Conservation (phyloP, 306 rosid genomes). For the Comarum palustre region DNA sequence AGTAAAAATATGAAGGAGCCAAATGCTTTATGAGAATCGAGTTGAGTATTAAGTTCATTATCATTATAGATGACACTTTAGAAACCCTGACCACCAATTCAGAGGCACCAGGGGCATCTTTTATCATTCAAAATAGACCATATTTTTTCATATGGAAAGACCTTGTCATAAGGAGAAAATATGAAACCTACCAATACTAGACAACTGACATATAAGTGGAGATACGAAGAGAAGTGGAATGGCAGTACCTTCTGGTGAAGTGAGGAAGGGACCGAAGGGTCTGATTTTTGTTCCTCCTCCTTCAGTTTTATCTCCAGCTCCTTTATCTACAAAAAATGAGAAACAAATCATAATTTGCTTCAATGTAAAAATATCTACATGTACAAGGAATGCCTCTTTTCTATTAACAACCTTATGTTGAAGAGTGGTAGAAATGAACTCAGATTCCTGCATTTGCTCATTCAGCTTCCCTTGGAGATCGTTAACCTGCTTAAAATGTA, state of each 20-base stretch:
- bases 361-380: constrained; percentile 7
- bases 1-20: too few relatives aligned
- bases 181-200: background rate
- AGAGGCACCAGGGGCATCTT: background rate
- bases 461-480: constrained; percentile 64
- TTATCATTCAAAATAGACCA: background rate
- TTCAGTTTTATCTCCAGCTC: constrained; percentile 69
- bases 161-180: background rate
- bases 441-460: constrained; percentile 63
- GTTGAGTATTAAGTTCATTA: background rate
- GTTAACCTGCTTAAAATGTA: constrained; percentile 46
- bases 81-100: too few relatives aligned
- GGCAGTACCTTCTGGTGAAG: constrained; percentile 57
- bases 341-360: constrained; percentile 6
- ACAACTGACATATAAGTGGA: background rate
- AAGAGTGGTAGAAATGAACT: constrained; percentile 48
- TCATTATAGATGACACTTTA: background rate
- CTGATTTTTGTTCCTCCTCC: constrained; percentile 56
- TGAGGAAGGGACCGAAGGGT: constrained; percentile 34
- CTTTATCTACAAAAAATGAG: constrained; percentile 43
- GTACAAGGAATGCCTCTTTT: background rate
- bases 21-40: background rate
- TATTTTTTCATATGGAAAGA: background rate
- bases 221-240: background rate
- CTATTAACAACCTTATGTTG: constrained; percentile 59